Evolutionary conservation across 2,329 filamentous ascomycete genomes (phyloP).

Genomic region (Hawksworthiomyces lignivorus): DNA sequence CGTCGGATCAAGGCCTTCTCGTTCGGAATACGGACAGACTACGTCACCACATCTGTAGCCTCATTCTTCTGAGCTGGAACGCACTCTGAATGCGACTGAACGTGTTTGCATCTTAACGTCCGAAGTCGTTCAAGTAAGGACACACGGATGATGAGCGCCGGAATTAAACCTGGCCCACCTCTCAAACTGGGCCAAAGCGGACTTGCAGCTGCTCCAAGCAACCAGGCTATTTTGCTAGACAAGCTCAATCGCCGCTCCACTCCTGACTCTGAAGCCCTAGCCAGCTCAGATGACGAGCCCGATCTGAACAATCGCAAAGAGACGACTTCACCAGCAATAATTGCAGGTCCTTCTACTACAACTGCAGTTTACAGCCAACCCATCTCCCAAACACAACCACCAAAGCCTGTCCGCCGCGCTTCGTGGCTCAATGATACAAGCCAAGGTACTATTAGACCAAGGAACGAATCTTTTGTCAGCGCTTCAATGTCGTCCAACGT

Average conservation of each 20-base stretch:
- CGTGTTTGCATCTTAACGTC: slow-evolving; percentile 3
- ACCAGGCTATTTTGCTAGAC: slow-evolving; percentile 60
- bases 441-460: slow-evolving; percentile 52
- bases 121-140: slow-evolving; percentile 2
- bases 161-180: slow-evolving; percentile 40
- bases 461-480: slow-evolving; percentile 71
- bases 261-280: slow-evolving; percentile 87
- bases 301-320: slow-evolving; percentile 54
- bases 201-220: slow-evolving; percentile 43
- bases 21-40: too few species aligned
- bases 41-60: too few species aligned
- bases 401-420: slow-evolving; percentile 60
- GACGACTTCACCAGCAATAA: slow-evolving; percentile 20
- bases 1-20: too few species aligned
- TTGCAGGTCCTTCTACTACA: not conserved
- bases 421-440: slow-evolving; percentile 84
- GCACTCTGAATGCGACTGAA: slow-evolving; percentile 11
- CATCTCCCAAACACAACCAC: slow-evolving; percentile 29
- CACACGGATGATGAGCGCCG: slow-evolving; percentile 41
- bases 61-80: slow-evolving; percentile 3
- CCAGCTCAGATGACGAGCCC: slow-evolving; percentile 87
- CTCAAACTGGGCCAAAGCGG: slow-evolving; percentile 44
- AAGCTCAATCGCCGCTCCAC: slow-evolving; percentile 79
- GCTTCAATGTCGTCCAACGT: slow-evolving; percentile 69
- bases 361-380: slow-evolving; percentile 25